Conservation (phyloP, 176 grass and related monocot genomes). For the Aegilops tauschii region DNA sequence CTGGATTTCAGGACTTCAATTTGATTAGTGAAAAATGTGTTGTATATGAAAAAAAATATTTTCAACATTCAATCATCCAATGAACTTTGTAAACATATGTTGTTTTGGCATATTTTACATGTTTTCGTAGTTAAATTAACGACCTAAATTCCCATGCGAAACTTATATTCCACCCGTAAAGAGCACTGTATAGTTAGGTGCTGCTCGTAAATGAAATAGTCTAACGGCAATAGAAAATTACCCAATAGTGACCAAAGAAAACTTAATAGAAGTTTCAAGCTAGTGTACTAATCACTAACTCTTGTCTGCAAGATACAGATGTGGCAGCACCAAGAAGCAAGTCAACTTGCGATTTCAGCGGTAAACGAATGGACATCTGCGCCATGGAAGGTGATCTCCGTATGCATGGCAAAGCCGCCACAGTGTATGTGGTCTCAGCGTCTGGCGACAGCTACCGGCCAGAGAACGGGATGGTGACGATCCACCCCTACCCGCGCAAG, state of each 20-base stretch:
- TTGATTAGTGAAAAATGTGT: too few species aligned
- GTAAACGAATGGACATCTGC: conserved; percentile 38
- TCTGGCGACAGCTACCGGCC: neutral
- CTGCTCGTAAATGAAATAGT: neutral
- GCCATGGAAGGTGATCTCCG: conserved; percentile 60
- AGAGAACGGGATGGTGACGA: conserved; percentile 1
- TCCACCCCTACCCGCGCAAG: conserved; percentile 60
- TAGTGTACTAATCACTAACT: neutral
- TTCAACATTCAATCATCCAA: too few species aligned
- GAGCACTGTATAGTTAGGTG: neutral
- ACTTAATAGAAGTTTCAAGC: neutral
- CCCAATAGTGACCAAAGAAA: neutral
- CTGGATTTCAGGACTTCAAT: too few species aligned
- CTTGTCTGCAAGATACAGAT: neutral
- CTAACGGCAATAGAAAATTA: neutral
- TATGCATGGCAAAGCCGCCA: conserved; percentile 39
- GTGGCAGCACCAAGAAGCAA: neutral
- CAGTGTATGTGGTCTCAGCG: conserved; percentile 32
- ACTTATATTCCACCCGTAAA: too few species aligned
- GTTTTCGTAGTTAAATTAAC: too few species aligned
- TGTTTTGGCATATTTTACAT: too few species aligned
- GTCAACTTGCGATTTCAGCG: conserved; percentile 45
- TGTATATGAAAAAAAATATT: too few species aligned
- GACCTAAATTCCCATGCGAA: too few species aligned
- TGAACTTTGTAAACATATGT: too few species aligned